Conservation (phyloP, 1,284 basidiomycete species). For the Boletellus sp. region DNA sequence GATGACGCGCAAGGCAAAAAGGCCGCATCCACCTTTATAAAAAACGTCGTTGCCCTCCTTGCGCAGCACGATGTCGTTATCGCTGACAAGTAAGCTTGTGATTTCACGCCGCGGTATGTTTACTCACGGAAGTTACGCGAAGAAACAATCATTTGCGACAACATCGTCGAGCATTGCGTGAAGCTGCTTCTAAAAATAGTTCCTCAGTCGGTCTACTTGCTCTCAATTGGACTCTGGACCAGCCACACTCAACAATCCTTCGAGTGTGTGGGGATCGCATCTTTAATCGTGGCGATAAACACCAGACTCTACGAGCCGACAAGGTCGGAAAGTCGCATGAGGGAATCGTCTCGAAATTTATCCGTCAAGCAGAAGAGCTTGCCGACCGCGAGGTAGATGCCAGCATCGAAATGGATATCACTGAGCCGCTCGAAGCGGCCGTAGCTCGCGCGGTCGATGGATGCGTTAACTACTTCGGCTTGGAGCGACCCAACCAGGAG, state of each 20-base stretch:
- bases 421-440: constrained; percentile 52
- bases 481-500: constrained; percentile 54
- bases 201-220: constrained; percentile 71
- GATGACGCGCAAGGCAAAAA: constrained; percentile 88
- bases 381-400: constrained; percentile 60
- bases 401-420: constrained; percentile 63
- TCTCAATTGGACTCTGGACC: constrained; percentile 70
- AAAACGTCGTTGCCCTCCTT: constrained; percentile 67
- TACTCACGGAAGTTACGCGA: background rate
- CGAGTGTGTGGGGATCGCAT: constrained; percentile 79
- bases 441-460: constrained; percentile 61
- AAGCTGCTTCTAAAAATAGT: constrained; percentile 41
- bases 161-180: constrained; percentile 71
- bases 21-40: constrained; percentile 72
- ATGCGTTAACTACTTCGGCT: constrained; percentile 46
- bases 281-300: constrained; percentile 70
- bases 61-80: constrained; percentile 73
- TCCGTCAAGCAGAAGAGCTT: constrained; percentile 67
- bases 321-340: constrained; percentile 59
- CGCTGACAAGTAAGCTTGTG: constrained; percentile 73
- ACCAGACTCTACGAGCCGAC: constrained; percentile 77
- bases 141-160: constrained; percentile 87
- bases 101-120: background rate
- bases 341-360: constrained; percentile 77
- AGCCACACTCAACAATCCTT: constrained; percentile 55